These are phyloP conservation scores for Nemania diffusa DNA, from an alignment of 2,329 filamentous ascomycete genomes.

Conservation along the genomic window DNA sequence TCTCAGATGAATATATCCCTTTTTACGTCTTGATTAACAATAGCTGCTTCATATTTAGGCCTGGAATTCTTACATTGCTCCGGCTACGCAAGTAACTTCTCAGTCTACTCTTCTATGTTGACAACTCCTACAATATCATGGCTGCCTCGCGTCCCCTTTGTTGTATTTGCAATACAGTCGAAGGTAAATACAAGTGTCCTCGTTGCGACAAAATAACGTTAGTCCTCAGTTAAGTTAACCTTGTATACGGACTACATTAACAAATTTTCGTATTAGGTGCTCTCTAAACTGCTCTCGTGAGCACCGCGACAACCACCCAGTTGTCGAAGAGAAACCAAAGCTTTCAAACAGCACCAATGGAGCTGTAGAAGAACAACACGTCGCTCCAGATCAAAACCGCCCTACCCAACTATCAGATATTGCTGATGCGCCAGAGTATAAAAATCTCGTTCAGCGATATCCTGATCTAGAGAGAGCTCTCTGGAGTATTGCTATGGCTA, in stretches of 20 bases:
- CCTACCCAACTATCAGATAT: slow-evolving; percentile 38
- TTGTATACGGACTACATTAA: slow-evolving; percentile 1
- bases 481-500: slow-evolving; percentile 46
- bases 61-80: no score
- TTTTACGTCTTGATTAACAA: no score
- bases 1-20: neutral
- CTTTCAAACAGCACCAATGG: neutral
- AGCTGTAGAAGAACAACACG: neutral
- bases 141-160: slow-evolving; percentile 52
- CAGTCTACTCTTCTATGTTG: neutral
- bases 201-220: slow-evolving; percentile 69
- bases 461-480: slow-evolving; percentile 45
- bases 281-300: slow-evolving; percentile 66
- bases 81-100: neutral
- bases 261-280: slow-evolving; percentile 56
- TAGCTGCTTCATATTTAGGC: no score
- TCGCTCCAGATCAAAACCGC: neutral
- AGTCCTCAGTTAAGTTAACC: slow-evolving; percentile 42
- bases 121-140: slow-evolving; percentile 37
- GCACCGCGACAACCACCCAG: slow-evolving; percentile 62
- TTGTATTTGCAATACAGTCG: slow-evolving; percentile 61
- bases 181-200: slow-evolving; percentile 72
- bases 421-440: slow-evolving; percentile 46
- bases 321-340: slow-evolving; percentile 45
- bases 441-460: slow-evolving; percentile 44